Evolutionary conservation across 768 basidiomycete genomes (phyloP), one percentile per base, ranked within the genome.

Genomic region (Lactarius evosmus): DNA sequence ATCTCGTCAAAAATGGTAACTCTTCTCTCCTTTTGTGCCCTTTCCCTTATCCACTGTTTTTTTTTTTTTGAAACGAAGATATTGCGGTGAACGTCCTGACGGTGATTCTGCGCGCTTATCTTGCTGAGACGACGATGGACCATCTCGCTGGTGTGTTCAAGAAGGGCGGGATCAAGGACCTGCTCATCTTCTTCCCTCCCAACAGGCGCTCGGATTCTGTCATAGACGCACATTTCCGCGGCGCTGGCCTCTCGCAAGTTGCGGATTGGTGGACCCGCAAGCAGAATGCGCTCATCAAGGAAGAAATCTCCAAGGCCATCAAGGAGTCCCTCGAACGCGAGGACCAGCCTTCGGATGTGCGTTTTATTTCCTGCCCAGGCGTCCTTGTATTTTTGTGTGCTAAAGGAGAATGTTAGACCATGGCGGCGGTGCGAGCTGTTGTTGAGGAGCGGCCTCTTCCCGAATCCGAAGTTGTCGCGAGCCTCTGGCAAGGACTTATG

Each of bases 181-280:
- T 97, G 56, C 79, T 91, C 62, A 78, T 81, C 19, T 95, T 97
- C 78, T 95, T 98, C 82, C 94, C 95, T 19, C 76, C 83, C 8
- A 89, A 89, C 75, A 92, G 88, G 74, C 86, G 92, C 63, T 85
- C 88, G 54, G 80, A 81, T 68, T 85, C 87, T 70, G 74, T 79
- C 46, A 80, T 98, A 56, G 93, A 95, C 69, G 87, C 90, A 7
- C 88, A 94, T 73, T 97, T 98, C 82, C 91, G 84, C 76, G 83
- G 85, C 62, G 88, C 85, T 63, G 86, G 85, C 22, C 79, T 97
- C 22, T 77, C 86, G 22, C 85, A 87, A 69, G 84, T 98, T 49
- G 88, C 91, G 2, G 96, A 98, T 17, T 98, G 93, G 93, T 98
- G 91, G 83, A 85, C 86, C 52, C 97, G 95, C 82, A 88, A 87